Percentiles rank a stretch among this genome's conserved stretches.
Evolutionary conservation across 257 asterid genomes (phyloP).

Genomic region (Solanum ahanhuiri): DNA sequence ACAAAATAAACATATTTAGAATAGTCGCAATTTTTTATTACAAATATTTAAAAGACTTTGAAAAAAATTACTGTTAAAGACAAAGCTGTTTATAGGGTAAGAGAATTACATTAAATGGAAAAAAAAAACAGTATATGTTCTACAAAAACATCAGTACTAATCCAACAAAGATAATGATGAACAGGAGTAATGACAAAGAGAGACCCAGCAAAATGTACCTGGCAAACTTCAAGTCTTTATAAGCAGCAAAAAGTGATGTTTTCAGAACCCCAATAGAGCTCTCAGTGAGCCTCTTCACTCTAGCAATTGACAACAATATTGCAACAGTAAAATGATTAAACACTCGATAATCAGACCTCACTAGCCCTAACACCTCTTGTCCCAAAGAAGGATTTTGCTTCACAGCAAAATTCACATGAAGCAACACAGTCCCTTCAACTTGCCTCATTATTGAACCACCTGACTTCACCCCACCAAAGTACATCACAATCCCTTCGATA

Average conservation of each 20-base stretch:
- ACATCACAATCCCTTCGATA: slow-evolving; percentile 63
- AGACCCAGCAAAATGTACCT: slow-evolving; percentile 27
- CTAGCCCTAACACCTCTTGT: slow-evolving; percentile 63
- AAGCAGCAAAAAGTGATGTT: slow-evolving; percentile 49
- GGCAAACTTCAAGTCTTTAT: slow-evolving; percentile 59
- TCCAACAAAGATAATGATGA: not conserved
- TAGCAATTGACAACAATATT: slow-evolving; percentile 63
- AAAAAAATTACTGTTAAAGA: not conserved
- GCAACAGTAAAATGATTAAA: slow-evolving; percentile 74
- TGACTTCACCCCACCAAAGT: slow-evolving; percentile 36
- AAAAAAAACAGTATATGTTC: not conserved
- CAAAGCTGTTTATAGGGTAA: not conserved
- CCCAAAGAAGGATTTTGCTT: slow-evolving; percentile 84
- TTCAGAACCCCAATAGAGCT: slow-evolving; percentile 57
- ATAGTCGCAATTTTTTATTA: not conserved
- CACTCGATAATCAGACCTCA: slow-evolving; percentile 52
- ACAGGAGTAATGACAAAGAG: not conserved
- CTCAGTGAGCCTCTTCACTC: slow-evolving; percentile 67
- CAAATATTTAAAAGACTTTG: not conserved
- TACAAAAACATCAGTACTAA: not conserved
- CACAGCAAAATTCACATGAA: slow-evolving; percentile 80
- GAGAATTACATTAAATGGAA: not conserved
- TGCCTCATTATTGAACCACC: slow-evolving; percentile 61
- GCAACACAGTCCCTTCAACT: slow-evolving; percentile 84
- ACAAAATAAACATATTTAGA: not conserved